Conservation (phyloP, 2,329 filamentous ascomycete species). For the Catunica adiposa region DNA sequence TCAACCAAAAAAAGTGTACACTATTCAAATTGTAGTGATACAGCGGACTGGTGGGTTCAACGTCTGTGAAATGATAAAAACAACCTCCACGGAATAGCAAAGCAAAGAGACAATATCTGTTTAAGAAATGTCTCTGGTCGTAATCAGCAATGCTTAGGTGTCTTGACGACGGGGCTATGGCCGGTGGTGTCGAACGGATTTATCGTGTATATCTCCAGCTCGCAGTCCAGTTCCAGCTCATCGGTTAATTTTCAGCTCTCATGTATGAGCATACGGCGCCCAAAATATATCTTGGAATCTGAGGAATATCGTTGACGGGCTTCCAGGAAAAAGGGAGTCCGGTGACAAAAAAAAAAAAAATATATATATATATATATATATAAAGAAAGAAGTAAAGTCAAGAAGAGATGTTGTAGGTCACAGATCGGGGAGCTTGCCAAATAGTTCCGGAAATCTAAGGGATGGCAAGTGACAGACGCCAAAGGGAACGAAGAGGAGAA, state of each 20-base stretch:
- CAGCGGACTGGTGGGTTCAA: no score
- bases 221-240: no score
- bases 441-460: background rate
- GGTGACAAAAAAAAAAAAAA: background rate
- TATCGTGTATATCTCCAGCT: no score
- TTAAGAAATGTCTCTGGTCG: background rate
- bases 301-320: background rate
- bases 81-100: no score
- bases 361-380: background rate
- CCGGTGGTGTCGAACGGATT: no score
- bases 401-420: background rate
- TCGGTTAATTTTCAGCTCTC: no score
- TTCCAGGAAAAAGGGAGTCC: background rate
- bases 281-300: no score
- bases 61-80: no score
- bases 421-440: background rate
- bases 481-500: conserved; percentile 5
- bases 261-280: no score
- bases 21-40: no score
- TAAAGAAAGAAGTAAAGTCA: background rate
- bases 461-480: background rate
- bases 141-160: background rate
- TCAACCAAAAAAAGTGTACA: no score
- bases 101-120: no score
- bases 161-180: background rate